Conservation (phyloP, 441 rosid genomes). For the Geranium incanum region DNA sequence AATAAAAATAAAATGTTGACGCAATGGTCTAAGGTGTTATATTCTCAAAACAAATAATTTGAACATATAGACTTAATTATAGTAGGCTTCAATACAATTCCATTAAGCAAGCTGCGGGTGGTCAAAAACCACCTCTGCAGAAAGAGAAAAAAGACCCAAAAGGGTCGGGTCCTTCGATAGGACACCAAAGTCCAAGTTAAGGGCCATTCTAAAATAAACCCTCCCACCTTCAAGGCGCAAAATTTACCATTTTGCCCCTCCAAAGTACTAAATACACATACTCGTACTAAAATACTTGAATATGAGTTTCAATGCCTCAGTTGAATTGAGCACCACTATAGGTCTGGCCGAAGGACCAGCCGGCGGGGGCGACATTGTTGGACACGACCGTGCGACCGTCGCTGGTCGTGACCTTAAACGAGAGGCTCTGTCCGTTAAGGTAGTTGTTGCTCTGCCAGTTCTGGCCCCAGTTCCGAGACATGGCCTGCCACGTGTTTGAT, state of each 20-base stretch:
- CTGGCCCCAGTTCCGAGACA: slow-evolving; percentile 78
- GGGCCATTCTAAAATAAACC: neutral
- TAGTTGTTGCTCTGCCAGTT: slow-evolving; percentile 71
- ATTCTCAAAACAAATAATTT: too few species aligned
- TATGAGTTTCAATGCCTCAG: neutral
- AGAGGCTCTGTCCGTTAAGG: slow-evolving; percentile 58
- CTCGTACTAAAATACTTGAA: too few species aligned
- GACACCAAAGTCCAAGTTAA: neutral
- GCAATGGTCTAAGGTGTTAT: too few species aligned
- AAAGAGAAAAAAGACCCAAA: neutral
- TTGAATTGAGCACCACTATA: slow-evolving; percentile 23
- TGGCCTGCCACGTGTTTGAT: slow-evolving; percentile 44
- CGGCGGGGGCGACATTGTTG: slow-evolving; percentile 14
- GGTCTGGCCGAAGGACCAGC: slow-evolving; percentile 14
- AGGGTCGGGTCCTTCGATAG: neutral
- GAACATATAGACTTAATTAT: too few species aligned
- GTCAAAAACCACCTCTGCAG: neutral
- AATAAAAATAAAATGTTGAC: too few species aligned
- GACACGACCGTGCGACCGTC: slow-evolving; percentile 38
- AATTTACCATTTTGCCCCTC: neutral
- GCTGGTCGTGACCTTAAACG: slow-evolving; percentile 58
- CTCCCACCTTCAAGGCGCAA: neutral
- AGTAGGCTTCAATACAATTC: too few species aligned
- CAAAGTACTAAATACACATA: too few species aligned
- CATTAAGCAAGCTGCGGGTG: neutral